A percentile compares a stretch with the other conserved stretches of the same genome.
Conservation (phyloP, 2,329 filamentous ascomycete genomes). For the Zymoseptoria tritici region DNA sequence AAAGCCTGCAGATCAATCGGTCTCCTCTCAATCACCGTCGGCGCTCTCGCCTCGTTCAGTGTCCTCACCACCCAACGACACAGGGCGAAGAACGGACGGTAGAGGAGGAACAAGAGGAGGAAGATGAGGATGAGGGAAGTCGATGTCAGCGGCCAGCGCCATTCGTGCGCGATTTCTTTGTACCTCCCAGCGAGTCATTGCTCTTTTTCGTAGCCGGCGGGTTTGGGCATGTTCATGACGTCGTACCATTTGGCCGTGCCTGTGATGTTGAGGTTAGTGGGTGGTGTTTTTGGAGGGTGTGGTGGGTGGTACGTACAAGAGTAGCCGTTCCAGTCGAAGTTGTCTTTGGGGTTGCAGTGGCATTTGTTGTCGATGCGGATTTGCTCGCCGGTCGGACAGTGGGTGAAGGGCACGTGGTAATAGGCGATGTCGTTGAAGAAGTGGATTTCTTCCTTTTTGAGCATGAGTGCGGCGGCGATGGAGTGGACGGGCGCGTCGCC, state of each 20-base stretch:
- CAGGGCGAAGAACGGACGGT: conserved; percentile 1
- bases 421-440: conserved; percentile 99
- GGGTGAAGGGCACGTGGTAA: conserved; percentile 95
- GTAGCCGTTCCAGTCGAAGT: conserved; percentile 99
- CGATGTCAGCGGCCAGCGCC: conserved; percentile 13
- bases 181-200: conserved; percentile 27
- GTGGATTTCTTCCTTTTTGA: conserved; percentile 90
- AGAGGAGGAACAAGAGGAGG: conserved; percentile 10
- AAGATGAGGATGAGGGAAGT: conserved; percentile 6
- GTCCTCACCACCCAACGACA: neutral
- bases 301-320: conserved; percentile 61
- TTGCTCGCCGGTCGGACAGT: conserved; percentile 89
- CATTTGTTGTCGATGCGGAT: conserved; percentile 77
- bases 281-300: neutral
- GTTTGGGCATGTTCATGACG: conserved; percentile 71
- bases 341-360: conserved; percentile 89
- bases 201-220: conserved; percentile 67
- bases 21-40: neutral
- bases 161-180: conserved; percentile 13
- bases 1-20: neutral
- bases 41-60: neutral
- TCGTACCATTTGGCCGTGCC: conserved; percentile 84
- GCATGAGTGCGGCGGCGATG: conserved; percentile 80
- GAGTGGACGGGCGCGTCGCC: conserved; percentile 96
- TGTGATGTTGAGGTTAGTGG: conserved; percentile 29